Conservation (phyloP, 139 green algal genomes). For the Haematococcus lacustris region DNA sequence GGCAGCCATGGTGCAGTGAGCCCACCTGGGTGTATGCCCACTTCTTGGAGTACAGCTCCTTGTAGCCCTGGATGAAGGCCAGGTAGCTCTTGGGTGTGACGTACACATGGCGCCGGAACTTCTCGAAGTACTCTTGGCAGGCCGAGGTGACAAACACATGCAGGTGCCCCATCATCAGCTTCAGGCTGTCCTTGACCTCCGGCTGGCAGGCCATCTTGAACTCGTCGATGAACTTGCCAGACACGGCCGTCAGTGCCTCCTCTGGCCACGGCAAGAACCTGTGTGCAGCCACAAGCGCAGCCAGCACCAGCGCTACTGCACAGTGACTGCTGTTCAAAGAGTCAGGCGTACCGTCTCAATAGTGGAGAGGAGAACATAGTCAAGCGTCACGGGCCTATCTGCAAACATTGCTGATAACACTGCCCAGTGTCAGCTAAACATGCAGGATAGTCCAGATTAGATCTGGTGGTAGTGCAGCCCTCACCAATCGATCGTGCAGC, state of each 20-base stretch:
- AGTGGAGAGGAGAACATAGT: too few relatives aligned
- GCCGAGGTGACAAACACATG: constrained; percentile 76
- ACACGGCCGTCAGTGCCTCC: constrained; percentile 64
- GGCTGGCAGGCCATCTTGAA: constrained; percentile 74
- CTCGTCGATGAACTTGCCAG: constrained; percentile 78
- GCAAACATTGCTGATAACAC: too few relatives aligned
- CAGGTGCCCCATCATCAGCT: constrained; percentile 88
- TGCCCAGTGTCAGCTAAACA: too few relatives aligned
- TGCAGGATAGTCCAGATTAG: too few relatives aligned
- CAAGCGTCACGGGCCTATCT: too few relatives aligned
- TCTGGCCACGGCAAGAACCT: constrained; percentile 62
- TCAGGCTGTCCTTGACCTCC: constrained; percentile 65
- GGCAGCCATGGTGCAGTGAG: too few relatives aligned
- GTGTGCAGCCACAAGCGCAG: too few relatives aligned
- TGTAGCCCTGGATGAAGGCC: constrained; percentile 85
- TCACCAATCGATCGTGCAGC: constrained; percentile 90
- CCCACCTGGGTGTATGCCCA: constrained; percentile 46
- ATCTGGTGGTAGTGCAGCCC: too few relatives aligned
- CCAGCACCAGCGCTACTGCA: too few relatives aligned
- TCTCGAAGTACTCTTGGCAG: constrained; percentile 86
- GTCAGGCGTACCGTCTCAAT: too few relatives aligned
- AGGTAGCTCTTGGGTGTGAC: constrained; percentile 93
- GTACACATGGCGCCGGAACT: constrained; percentile 82
- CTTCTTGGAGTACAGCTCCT: constrained; percentile 81
- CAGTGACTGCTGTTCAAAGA: too few relatives aligned